A percentile compares a stretch with the other conserved stretches of the same genome.
Conservation (phyloP, 2,329 filamentous ascomycete species). For the Colletotrichum sp. region DNA sequence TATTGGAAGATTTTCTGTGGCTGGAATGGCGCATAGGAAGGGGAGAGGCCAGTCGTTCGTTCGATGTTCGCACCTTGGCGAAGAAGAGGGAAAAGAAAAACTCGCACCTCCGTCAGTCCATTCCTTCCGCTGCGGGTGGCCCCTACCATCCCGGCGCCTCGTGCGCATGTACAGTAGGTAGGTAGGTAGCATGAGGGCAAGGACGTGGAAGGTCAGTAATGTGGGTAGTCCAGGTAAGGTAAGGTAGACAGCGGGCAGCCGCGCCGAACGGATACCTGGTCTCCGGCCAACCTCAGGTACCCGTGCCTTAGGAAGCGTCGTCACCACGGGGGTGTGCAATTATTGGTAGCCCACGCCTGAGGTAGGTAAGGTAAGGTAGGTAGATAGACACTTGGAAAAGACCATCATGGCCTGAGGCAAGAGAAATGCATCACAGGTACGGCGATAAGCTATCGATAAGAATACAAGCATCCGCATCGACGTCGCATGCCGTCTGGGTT, state of each 20-base stretch:
- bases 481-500: not conserved
- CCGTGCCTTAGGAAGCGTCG: not conserved
- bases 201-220: not conserved
- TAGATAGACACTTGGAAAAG: not conserved
- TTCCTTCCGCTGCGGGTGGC: not conserved
- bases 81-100: not conserved
- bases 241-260: not conserved
- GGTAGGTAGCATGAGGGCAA: not conserved
- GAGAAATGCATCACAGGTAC: not conserved
- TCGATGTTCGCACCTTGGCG: not conserved
- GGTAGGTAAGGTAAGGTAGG: not conserved
- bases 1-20: not conserved
- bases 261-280: not conserved
- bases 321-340: not conserved
- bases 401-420: conserved; percentile 14
- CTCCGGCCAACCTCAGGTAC: not conserved
- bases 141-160: conserved; percentile 1
- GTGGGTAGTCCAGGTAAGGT: not conserved
- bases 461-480: not conserved
- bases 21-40: not conserved
- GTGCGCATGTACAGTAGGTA: not conserved
- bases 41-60: not conserved
- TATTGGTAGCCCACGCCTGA: not conserved
- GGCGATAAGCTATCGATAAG: conserved; percentile 20
- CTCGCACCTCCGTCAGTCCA: not conserved